Conservation (phyloP, 2,329 filamentous ascomycete species). For the Ophiosphaerella korrae region DNA sequence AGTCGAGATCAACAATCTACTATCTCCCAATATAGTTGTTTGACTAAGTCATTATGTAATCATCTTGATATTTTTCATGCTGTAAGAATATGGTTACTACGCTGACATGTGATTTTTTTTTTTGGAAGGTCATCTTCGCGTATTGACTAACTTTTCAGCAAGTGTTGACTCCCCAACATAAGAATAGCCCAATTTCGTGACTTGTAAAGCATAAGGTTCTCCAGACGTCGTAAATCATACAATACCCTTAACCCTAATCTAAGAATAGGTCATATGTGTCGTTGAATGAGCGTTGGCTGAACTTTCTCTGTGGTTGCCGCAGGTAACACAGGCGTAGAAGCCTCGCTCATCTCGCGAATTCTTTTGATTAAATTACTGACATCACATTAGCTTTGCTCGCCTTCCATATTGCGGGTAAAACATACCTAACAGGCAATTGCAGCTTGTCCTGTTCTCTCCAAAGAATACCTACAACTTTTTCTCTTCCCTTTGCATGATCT, state of each 20-base stretch:
- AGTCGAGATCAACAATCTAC: too few relatives aligned
- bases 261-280: constrained; percentile 8
- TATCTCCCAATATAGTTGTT: too few relatives aligned
- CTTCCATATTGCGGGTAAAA: not conserved
- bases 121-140: too few relatives aligned
- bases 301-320: not conserved
- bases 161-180: too few relatives aligned
- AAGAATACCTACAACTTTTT: constrained; percentile 58
- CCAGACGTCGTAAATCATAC: too few relatives aligned
- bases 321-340: constrained; percentile 34
- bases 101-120: too few relatives aligned
- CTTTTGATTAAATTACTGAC: constrained; percentile 52
- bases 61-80: too few relatives aligned
- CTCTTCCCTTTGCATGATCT: constrained; percentile 63
- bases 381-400: constrained; percentile 9
- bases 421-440: constrained; percentile 49
- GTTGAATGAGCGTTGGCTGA: constrained; percentile 14
- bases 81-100: too few relatives aligned
- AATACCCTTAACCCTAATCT: too few relatives aligned
- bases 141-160: too few relatives aligned
- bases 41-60: not conserved
- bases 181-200: too few relatives aligned
- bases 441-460: constrained; percentile 56
- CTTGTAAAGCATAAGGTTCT: too few relatives aligned
- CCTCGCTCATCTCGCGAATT: constrained; percentile 51